Conservation (phyloP, 2,329 filamentous ascomycete species). For the Calonectria pteridis region DNA sequence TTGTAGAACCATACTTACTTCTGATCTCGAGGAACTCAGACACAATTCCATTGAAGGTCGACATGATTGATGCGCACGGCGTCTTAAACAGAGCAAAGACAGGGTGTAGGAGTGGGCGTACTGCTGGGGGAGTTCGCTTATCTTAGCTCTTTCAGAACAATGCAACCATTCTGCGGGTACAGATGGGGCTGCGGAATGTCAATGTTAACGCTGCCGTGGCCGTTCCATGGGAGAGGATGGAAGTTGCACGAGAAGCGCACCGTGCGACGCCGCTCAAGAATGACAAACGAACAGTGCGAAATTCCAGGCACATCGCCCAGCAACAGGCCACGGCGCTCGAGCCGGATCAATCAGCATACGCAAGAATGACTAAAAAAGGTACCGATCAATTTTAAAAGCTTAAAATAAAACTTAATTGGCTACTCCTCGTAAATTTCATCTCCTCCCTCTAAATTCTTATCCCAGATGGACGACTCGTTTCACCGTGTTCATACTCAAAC, state of each 20-base stretch:
- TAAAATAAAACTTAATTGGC: neutral
- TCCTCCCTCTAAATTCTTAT: no score
- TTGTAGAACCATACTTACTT: constrained; percentile 55
- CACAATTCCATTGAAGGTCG: constrained; percentile 80
- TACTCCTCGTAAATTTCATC: neutral
- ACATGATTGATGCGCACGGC: constrained; percentile 65
- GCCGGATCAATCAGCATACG: neutral
- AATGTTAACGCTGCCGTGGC: neutral
- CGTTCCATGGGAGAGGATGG: neutral
- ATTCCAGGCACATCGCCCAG: neutral
- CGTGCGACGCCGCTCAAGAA: neutral
- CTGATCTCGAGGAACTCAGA: constrained; percentile 84
- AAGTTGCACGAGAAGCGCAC: neutral
- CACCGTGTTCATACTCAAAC: neutral
- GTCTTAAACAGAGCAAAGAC: no score
- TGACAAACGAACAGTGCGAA: neutral
- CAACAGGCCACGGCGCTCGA: neutral
- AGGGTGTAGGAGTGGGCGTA: neutral
- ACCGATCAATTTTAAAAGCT: neutral
- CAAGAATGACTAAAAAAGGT: neutral
- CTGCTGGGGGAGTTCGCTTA: neutral
- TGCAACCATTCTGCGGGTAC: neutral
- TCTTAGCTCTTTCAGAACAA: neutral
- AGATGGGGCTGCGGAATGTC: neutral
- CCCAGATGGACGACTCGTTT: neutral